Evolutionary conservation across 441 rosid genomes (phyloP).

Genomic region (Syzygium malaccense): DNA sequence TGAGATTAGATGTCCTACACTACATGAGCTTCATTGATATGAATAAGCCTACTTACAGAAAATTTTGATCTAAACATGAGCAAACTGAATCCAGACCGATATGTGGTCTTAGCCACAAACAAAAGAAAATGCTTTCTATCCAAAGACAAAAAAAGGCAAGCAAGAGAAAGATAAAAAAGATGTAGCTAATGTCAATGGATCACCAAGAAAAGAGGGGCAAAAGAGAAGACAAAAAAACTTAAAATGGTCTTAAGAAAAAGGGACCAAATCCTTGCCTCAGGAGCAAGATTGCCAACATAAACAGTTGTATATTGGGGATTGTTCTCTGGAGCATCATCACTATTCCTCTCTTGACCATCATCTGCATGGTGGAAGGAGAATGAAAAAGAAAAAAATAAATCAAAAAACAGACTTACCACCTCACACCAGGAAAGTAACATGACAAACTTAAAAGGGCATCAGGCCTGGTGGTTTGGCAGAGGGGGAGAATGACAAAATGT

Average conservation of each 20-base stretch:
- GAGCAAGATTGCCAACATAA: slow-evolving; percentile 82
- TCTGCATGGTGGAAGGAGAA: slow-evolving; percentile 25
- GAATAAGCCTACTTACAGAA: not conserved
- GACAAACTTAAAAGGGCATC: not conserved
- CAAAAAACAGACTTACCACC: not conserved
- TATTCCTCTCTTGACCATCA: slow-evolving; percentile 49
- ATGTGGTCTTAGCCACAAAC: not conserved
- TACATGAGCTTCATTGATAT: not conserved
- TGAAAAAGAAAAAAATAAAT: not conserved
- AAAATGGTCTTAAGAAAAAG: not conserved
- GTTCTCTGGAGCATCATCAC: slow-evolving; percentile 68
- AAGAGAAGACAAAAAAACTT: not conserved
- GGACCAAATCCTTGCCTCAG: slow-evolving; percentile 40
- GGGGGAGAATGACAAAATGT: not conserved
- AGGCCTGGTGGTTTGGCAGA: not conserved
- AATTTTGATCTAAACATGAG: not conserved
- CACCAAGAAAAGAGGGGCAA: not conserved
- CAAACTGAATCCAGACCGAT: not conserved
- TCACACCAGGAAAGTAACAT: not conserved
- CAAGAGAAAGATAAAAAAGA: not conserved
- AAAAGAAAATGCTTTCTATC: not conserved
- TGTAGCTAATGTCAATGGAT: not conserved
- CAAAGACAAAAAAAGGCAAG: not conserved
- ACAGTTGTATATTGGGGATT: slow-evolving; percentile 69
- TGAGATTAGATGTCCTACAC: not conserved